Percentiles rank a stretch among this genome's conserved stretches.
Evolutionary conservation across 768 basidiomycete genomes (phyloP).

Genomic region (Agrocybe pediades): DNA sequence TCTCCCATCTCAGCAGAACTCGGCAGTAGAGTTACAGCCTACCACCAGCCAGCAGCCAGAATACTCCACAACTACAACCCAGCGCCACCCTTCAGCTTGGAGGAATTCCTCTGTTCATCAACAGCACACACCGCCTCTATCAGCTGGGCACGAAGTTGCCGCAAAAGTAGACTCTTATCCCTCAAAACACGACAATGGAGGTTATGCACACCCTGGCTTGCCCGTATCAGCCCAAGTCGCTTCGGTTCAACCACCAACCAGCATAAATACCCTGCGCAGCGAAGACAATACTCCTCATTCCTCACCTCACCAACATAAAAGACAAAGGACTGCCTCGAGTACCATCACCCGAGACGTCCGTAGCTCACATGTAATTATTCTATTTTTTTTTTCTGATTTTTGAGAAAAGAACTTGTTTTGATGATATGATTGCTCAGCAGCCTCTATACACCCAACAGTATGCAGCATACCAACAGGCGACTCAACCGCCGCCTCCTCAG

Average conservation of each 20-base stretch:
- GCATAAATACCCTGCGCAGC: slow-evolving; percentile 31
- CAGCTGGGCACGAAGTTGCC: slow-evolving; percentile 41
- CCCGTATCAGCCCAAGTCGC: slow-evolving; percentile 46
- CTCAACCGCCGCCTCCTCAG: slow-evolving; percentile 30
- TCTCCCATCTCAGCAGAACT: slow-evolving; percentile 19
- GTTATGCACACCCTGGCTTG: slow-evolving; percentile 49
- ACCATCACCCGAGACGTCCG: slow-evolving; percentile 48
- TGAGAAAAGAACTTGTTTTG: not conserved
- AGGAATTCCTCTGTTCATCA: slow-evolving; percentile 35
- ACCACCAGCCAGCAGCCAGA: slow-evolving; percentile 34
- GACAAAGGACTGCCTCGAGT: slow-evolving; percentile 40
- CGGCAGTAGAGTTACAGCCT: slow-evolving; percentile 32
- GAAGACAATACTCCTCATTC: slow-evolving; percentile 41
- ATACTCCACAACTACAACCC: too few species aligned
- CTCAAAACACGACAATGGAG: slow-evolving; percentile 50
- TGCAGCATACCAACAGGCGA: slow-evolving; percentile 37
- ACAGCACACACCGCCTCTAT: slow-evolving; percentile 50
- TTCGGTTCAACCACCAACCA: slow-evolving; percentile 39
- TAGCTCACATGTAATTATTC: slow-evolving; percentile 48
- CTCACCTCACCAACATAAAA: slow-evolving; percentile 39
- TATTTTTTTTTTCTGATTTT: slow-evolving; percentile 7
- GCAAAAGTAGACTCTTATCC: slow-evolving; percentile 40
- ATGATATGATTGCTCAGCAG: slow-evolving; percentile 25
- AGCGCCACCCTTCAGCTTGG: slow-evolving; percentile 6
- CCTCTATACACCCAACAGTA: slow-evolving; percentile 44